Evolutionary conservation across 2,329 filamentous ascomycete species (phyloP), one percentile per base, ranked within the genome.

Genomic region (Hymenoscyphus infarciens): DNA sequence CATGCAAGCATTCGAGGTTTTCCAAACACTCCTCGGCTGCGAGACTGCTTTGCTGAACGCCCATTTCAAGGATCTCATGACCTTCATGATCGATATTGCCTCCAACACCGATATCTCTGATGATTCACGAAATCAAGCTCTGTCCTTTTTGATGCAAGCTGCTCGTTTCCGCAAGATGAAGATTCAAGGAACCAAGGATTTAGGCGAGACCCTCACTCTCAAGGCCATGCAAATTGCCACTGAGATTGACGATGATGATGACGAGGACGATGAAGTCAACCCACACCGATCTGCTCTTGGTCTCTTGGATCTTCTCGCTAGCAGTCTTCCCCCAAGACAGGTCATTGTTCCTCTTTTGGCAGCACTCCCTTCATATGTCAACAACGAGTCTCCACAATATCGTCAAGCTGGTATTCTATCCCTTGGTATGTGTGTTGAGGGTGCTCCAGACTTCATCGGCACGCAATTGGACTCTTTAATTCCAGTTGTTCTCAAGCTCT

Each of bases 371-470:
- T 84, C 85, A 69, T 97, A 95, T 74, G 91, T 94, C 69, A 84
- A 84, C 70, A 88, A 86, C 73, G 78, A 83, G 64, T 84, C 96
- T 72, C 84, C 92, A 39, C 87, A 91, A 70, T 89, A 90, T 79
- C 88, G 94, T 64, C 90, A 94, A 77, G 93, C 94, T 61, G 93
- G 91, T 77, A 95, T 98, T 74, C 83, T 98, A 66, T 89, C 94
- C 57, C 84, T 99, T 5, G 94, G 94, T 64, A 96, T 94, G 81
- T 94, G 91, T 70, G 94, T 97, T 60, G 95, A 98, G 81, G 95
- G 95, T 70, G 94, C 95, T 33, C 95, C 95, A 16, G 95, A 99
- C 76, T 99, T 98, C 78, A 92, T 98, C 73, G 92, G 91, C 67
- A 97, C 93, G 22, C 95, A 99, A 78, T 85, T 98, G 66, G 83